Evolutionary conservation across 2,329 filamentous ascomycete species (phyloP).

Genomic region (Nothophaeocryptopus gaeumannii): DNA sequence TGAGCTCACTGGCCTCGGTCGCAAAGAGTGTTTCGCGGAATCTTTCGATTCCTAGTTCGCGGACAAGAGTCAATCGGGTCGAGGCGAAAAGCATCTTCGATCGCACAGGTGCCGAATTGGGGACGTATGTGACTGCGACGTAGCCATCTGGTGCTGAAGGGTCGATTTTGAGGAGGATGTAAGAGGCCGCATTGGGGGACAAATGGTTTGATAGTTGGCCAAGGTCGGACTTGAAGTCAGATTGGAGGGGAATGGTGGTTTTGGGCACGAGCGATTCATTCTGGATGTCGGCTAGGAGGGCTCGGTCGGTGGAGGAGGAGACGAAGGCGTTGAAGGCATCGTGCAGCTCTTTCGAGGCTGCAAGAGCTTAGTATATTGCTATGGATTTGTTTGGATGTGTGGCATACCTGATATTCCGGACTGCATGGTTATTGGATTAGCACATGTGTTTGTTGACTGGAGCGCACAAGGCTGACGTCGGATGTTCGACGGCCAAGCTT

Average conservation of each 20-base stretch:
- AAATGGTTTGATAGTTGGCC: constrained; percentile 61
- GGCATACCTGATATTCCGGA: constrained; percentile 69
- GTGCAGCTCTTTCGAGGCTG: constrained; percentile 75
- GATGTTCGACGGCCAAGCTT: not conserved
- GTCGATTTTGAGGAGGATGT: constrained; percentile 71
- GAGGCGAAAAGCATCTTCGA: constrained; percentile 85
- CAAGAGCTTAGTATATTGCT: constrained; percentile 10
- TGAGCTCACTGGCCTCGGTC: constrained; percentile 68
- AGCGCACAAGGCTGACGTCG: not conserved
- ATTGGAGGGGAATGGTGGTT: constrained; percentile 53
- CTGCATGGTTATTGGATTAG: constrained; percentile 57
- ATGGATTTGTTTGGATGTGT: not conserved
- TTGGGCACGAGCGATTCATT: constrained; percentile 66
- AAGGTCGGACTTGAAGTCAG: constrained; percentile 64
- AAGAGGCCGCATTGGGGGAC: constrained; percentile 65
- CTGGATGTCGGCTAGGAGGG: constrained; percentile 68
- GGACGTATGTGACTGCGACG: constrained; percentile 73
- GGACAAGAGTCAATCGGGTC: constrained; percentile 70
- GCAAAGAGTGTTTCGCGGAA: constrained; percentile 75
- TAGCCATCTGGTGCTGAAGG: constrained; percentile 50
- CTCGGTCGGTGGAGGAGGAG: constrained; percentile 60
- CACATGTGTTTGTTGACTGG: not conserved
- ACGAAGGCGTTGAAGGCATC: constrained; percentile 70
- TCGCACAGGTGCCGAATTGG: constrained; percentile 72
- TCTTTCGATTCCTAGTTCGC: constrained; percentile 74